Evolutionary conservation across 441 rosid species (phyloP).

Genomic region (Aleurites moluccanus): DNA sequence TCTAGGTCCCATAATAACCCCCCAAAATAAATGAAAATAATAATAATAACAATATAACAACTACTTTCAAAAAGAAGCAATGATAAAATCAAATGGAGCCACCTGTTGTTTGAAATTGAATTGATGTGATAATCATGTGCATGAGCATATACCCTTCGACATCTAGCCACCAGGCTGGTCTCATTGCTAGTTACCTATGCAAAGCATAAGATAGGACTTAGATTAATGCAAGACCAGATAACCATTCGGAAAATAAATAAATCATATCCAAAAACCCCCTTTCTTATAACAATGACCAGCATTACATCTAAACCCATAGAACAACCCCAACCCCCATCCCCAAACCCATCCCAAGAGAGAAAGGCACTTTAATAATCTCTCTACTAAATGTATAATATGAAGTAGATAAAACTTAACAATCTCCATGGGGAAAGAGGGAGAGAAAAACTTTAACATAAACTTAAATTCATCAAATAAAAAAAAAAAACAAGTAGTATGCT

Average conservation of each 20-base stretch:
- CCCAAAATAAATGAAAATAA: conserved; percentile 6
- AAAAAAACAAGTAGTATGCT: neutral
- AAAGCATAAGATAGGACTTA: conserved; percentile 11
- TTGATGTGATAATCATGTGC: conserved; percentile 99
- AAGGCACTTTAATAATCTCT: neutral
- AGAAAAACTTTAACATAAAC: neutral
- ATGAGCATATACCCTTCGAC: conserved; percentile 94
- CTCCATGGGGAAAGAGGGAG: neutral
- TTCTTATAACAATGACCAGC: neutral
- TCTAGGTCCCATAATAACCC: neutral
- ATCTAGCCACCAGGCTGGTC: conserved; percentile 83
- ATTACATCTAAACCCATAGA: neutral
- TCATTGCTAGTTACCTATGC: conserved; percentile 79
- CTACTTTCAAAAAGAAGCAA: neutral
- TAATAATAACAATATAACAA: neutral
- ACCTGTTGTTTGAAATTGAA: conserved; percentile 98
- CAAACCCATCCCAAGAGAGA: too few species aligned
- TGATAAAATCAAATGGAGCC: conserved; percentile 12
- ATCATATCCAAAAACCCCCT: neutral
- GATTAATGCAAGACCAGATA: conserved; percentile 23
- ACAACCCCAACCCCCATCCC: too few species aligned
- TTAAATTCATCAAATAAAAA: conserved; percentile 4
- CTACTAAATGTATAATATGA: neutral
- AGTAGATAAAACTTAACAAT: neutral
- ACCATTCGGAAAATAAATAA: conserved; percentile 5